Evolutionary conservation across 1,284 basidiomycete genomes (phyloP), one percentile per base, ranked within the genome.

Genomic region (Microbotryomycetes sp.): DNA sequence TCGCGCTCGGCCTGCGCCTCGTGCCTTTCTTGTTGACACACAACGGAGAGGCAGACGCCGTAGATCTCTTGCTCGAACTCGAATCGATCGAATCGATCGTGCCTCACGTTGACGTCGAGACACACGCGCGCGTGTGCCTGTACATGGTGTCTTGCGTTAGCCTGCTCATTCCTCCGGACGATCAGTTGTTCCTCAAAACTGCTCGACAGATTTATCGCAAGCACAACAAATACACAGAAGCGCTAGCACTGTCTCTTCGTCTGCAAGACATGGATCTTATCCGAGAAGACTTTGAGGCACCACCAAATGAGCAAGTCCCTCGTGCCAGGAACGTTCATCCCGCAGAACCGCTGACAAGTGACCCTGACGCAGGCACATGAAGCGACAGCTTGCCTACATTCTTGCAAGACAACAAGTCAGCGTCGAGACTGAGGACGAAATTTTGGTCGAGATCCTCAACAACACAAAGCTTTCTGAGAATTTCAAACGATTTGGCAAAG

Each of bases 11-110:
- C 0, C 80, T 89, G 59, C 84, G 91, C 72, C 90, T 97, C 70
- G 91, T 94, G 1, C 86, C 83, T 23, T 99, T 98, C 80, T 82
- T 97, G 66, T 80, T 98, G 36, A 82, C 83, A 30, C 96, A 98
- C 77, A 97, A 99, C 71, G 96, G 93, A 15, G 96, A 99, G 76
- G 93, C 92, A 30, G 96, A 99, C 75, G 96, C 96, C 0, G 94
- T 99, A 23, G 96, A 98, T 77, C 80, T 98, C 32, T 78, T 98
- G 62, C 86, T 97, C 73, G 96, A 98, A 75, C 78, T 98, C 67
- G 96, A 99, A 76, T 88, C 90, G 68, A 88, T 97, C 54, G 83
- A 87, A 69, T 83, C 83, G 70, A 85, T 96, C 66, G 81, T 82
- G 6, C 79, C 83, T 23, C 78, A 92, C 62, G 86, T 94, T 26